Conservation (phyloP, 371 early-diverging fungal species). For the Chytridiales sp. region DNA sequence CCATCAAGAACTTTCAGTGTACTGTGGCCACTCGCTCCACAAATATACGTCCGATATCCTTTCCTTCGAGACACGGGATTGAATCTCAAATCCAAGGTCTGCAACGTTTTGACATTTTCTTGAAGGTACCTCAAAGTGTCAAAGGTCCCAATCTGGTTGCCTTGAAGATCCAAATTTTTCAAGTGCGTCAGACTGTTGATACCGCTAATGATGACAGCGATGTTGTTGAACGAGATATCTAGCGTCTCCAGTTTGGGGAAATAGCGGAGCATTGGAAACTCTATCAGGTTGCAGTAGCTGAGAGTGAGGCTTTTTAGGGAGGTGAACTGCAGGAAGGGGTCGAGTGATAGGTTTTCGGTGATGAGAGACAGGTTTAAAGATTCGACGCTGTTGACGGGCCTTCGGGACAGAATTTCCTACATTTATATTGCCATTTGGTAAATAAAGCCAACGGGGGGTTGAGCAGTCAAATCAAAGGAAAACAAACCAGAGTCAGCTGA, state of each 20-base stretch:
- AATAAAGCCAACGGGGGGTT: not conserved
- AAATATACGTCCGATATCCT: constrained; percentile 31
- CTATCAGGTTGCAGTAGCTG: constrained; percentile 25
- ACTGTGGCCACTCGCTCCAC: not conserved
- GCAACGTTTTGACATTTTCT: constrained; percentile 4
- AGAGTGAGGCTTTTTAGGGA: constrained; percentile 19
- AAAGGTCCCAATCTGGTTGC: constrained; percentile 26
- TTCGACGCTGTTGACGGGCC: constrained; percentile 9
- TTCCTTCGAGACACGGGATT: constrained; percentile 40
- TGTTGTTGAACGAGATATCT: constrained; percentile 43
- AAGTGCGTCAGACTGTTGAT: constrained; percentile 14
- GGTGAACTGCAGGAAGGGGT: constrained; percentile 22
- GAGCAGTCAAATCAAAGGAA: not conserved
- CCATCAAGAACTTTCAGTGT: constrained; percentile 37
- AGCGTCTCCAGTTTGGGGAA: constrained; percentile 34
- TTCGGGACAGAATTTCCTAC: constrained; percentile 24
- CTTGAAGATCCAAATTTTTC: constrained; percentile 30
- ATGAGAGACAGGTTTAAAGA: constrained; percentile 23
- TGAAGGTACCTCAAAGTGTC: constrained; percentile 20
- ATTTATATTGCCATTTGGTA: too few relatives aligned
- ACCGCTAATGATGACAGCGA: constrained; percentile 11
- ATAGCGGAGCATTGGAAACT: constrained; percentile 26
- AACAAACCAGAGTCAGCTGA: constrained; percentile 18
- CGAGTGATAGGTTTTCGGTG: constrained; percentile 2
- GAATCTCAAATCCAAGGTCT: constrained; percentile 34